These are phyloP conservation scores for Populus pruinosa DNA, from an alignment of 345 rosid species.

Conservation along the genomic window DNA sequence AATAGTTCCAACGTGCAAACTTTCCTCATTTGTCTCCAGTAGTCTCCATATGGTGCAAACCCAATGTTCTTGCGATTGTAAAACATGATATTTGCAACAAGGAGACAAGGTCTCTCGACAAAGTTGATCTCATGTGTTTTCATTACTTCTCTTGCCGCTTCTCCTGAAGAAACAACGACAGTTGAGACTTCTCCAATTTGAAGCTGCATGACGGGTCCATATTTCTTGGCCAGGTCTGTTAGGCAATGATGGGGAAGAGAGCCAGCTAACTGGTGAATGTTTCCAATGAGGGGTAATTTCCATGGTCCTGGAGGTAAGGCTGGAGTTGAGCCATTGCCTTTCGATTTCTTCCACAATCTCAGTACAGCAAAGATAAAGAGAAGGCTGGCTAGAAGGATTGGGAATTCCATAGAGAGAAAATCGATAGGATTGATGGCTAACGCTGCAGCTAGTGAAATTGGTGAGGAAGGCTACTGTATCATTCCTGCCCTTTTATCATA, in stretches of 20 bases:
- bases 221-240: not conserved
- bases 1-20: not conserved
- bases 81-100: not conserved
- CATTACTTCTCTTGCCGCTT: not conserved
- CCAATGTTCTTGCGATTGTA: not conserved
- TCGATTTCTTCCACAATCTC: not conserved
- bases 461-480: no score
- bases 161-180: not conserved
- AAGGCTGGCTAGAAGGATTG: not conserved
- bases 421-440: no score
- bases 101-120: not conserved
- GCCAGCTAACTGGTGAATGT: not conserved
- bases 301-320: not conserved
- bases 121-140: slow-evolving; percentile 4
- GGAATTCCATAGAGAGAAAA: not conserved
- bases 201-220: not conserved
- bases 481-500: no score
- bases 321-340: not conserved
- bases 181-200: not conserved
- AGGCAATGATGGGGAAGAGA: not conserved
- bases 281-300: not conserved
- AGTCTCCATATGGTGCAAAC: slow-evolving; percentile 6
- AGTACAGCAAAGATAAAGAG: not conserved
- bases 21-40: slow-evolving; percentile 8
- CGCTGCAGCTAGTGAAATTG: no score